These are phyloP conservation scores for Malus asiatica DNA, from an alignment of 306 rosid species.

Conservation along the genomic window DNA sequence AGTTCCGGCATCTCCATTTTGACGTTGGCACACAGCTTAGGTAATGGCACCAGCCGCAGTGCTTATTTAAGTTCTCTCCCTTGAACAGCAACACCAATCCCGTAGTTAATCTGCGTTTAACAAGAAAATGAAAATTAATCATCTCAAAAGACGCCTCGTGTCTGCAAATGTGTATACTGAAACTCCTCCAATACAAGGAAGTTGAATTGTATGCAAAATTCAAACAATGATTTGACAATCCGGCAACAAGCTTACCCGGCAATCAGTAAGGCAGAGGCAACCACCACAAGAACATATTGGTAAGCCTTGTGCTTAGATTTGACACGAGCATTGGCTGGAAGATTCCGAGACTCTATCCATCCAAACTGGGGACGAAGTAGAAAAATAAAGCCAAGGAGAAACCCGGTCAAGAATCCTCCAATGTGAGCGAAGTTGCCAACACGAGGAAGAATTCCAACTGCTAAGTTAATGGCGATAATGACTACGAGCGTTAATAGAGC, in stretches of 20 bases:
- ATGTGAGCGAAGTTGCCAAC: constrained; percentile 48
- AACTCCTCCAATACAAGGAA: not conserved
- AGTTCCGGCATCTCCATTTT: constrained; percentile 33
- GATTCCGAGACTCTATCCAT: constrained; percentile 25
- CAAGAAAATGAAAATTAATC: not conserved
- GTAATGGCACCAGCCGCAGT: constrained; percentile 50
- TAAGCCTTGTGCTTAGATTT: constrained; percentile 33
- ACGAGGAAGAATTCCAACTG: constrained; percentile 43
- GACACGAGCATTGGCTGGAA: constrained; percentile 19
- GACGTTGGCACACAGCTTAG: constrained; percentile 44
- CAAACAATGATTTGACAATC: not conserved
- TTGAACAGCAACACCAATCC: constrained; percentile 40
- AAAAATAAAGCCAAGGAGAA: constrained; percentile 40
- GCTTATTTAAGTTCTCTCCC: constrained; percentile 35
- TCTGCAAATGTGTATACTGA: not conserved
- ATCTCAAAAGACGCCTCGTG: not conserved
- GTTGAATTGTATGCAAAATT: not conserved
- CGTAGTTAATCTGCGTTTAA: constrained; percentile 20
- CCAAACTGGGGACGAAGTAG: constrained; percentile 44
- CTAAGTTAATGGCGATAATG: constrained; percentile 38
- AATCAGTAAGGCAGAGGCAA: constrained; percentile 19
- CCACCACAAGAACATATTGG: constrained; percentile 24
- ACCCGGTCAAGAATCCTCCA: constrained; percentile 41
- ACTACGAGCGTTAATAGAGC: constrained; percentile 33
- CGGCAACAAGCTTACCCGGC: constrained; percentile 24